Evolutionary conservation across 345 rosid species (phyloP).

Genomic region (Jatropha curcas): DNA sequence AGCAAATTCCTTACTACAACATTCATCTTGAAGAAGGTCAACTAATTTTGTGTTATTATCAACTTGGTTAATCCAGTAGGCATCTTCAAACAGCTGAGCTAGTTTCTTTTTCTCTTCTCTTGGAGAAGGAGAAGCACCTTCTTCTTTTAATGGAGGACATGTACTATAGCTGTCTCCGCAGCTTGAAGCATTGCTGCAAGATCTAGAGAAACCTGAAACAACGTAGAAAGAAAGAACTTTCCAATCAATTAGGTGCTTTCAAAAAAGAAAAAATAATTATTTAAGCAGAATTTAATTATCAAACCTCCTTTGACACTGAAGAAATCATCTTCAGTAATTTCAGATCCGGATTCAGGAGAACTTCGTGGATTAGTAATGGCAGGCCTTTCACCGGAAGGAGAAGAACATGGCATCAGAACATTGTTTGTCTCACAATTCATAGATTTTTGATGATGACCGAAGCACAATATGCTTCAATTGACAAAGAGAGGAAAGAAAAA

Average conservation of each 20-base stretch:
- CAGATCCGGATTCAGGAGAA: slow-evolving; percentile 7
- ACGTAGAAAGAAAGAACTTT: too few species aligned
- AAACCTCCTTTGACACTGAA: slow-evolving; percentile 20
- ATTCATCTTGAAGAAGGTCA: slow-evolving; percentile 18
- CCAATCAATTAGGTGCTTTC: too few species aligned
- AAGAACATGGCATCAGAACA: not conserved
- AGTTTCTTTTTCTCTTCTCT: slow-evolving; percentile 3
- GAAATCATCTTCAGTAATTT: slow-evolving; percentile 39
- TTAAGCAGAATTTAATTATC: too few species aligned
- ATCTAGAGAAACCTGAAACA: slow-evolving; percentile 17
- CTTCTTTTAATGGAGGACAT: not conserved
- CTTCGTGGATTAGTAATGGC: not conserved
- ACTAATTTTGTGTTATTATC: slow-evolving; percentile 2
- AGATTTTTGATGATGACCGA: too few species aligned
- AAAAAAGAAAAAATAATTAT: not conserved
- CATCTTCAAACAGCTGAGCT: slow-evolving; percentile 14
- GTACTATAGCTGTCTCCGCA: slow-evolving; percentile 6
- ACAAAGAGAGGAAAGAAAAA: not conserved
- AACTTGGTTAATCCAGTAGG: slow-evolving; percentile 13
- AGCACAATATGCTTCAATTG: not conserved
- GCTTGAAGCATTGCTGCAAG: slow-evolving; percentile 18
- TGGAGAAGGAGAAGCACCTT: not conserved
- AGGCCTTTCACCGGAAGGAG: slow-evolving; percentile 3
- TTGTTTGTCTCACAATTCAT: not conserved
- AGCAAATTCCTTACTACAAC: slow-evolving; percentile 2